Evolutionary conservation across 2,329 filamentous ascomycete species (phyloP).

Genomic region (Diaporthe sp.): DNA sequence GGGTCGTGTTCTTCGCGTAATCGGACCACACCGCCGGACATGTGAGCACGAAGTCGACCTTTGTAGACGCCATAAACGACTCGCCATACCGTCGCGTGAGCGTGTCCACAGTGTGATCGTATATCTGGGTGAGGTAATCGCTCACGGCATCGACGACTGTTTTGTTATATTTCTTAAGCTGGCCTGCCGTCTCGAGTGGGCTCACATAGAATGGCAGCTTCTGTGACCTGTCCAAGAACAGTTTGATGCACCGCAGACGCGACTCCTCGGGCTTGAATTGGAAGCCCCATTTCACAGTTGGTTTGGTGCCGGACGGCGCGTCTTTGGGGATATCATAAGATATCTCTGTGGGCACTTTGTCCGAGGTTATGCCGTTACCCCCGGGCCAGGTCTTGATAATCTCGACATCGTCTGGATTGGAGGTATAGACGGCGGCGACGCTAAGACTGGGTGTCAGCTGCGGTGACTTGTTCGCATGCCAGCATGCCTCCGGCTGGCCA

Average conservation of each 20-base stretch:
- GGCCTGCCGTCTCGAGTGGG: constrained; percentile 79
- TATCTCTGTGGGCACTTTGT: constrained; percentile 87
- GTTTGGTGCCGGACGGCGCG: constrained; percentile 51
- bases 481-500: not conserved
- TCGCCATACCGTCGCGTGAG: constrained; percentile 80
- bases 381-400: constrained; percentile 89
- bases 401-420: constrained; percentile 81
- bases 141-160: constrained; percentile 83
- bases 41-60: constrained; percentile 82
- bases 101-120: constrained; percentile 82
- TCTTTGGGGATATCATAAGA: constrained; percentile 64
- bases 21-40: constrained; percentile 89
- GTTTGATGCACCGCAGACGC: constrained; percentile 83
- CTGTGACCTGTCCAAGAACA: constrained; percentile 84
- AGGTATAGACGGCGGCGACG: constrained; percentile 79
- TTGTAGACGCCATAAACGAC: constrained; percentile 80
- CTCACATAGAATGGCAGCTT: constrained; percentile 85
- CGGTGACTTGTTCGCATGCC: not conserved
- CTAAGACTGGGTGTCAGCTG: constrained; percentile 47
- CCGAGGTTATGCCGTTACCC: constrained; percentile 86
- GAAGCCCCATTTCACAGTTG: constrained; percentile 80
- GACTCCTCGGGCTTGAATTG: constrained; percentile 83
- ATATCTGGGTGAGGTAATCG: constrained; percentile 82
- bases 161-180: constrained; percentile 79
- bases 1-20: constrained; percentile 84